Base-by-base conservation (phyloP, 345 rosid species). In the Euphorbia pulcherrima region DNA sequence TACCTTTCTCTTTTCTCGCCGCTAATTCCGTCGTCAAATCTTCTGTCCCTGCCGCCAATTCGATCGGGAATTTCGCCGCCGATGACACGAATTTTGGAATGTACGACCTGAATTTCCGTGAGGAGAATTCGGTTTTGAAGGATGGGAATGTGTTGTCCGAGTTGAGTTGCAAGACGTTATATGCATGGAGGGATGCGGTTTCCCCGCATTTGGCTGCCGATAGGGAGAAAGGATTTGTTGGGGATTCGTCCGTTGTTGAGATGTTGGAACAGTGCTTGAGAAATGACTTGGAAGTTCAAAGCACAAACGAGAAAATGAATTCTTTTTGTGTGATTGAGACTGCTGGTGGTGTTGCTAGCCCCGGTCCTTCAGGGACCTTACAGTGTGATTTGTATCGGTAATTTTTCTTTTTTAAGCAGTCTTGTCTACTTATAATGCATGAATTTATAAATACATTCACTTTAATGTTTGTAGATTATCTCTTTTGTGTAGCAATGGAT, bases 301-400 rank as follows among this genome's bases (percentile, higher is more conserved):
- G 40, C 20, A 51, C 64, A 61, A 44, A 30, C n/a, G 78, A 41
- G 61, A 50, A 48, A 68, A 54, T 70, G 66, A 76, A 78, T 47
- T 68, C 70, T 60, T 74, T 93, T 8, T 89, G 91, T 71, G 77
- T 94, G 52, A 83, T 94, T 47, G 97, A 94, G 79, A 89, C 99
- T 57, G 92, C 99, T 13, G 99, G 99, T 2, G 97, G 99, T 18
- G 92, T 94, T 54, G 99, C 97, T 0, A 91, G 96, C 61, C 97
- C 97, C 0, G 96, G 85, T 2, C 95, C 99, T 2, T 87, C 97
- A 0, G 95, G 97, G 21, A 78, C 97, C 65, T 92, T 89, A 70
- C 99, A 91, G 62, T 94, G 99, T 33, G 96, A 94, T 54, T 83
- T 94, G 57, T 94, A 90, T 63, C 76, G 97, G 98, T 87, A 77